Evolutionary conservation across 352 stramenopile genomes (phyloP).

Genomic region (Saprolegnia diclina): DNA sequence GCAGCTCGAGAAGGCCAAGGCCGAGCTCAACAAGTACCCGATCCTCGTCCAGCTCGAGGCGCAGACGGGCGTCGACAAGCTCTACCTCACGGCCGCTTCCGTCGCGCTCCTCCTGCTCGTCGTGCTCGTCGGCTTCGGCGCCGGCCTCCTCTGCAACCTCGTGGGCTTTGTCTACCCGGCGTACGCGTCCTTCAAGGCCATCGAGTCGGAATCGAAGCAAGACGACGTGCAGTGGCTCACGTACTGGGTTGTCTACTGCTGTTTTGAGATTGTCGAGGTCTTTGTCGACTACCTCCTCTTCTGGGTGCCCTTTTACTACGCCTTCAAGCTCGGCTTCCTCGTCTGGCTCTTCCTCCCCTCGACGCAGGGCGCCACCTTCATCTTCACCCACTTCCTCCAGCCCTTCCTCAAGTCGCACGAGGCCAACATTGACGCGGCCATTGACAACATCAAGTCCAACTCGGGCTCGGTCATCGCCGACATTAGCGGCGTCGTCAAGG

Average conservation of each 20-base stretch:
- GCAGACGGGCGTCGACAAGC: constrained; percentile 79
- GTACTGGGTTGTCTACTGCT: constrained; percentile 97
- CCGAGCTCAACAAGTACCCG: constrained; percentile 23
- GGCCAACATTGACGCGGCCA: constrained; percentile 73
- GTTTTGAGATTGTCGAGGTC: constrained; percentile 95
- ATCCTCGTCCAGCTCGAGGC: constrained; percentile 47
- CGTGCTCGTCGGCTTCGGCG: constrained; percentile 79
- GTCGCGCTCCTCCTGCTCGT: constrained; percentile 64
- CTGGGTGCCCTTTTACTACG: constrained; percentile 98
- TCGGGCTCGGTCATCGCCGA: constrained; percentile 71
- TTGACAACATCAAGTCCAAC: constrained; percentile 76
- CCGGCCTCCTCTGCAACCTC: constrained; percentile 77
- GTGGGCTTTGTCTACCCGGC: constrained; percentile 80
- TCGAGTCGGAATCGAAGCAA: constrained; percentile 69
- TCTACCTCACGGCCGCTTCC: constrained; percentile 72
- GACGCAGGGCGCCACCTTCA: constrained; percentile 91
- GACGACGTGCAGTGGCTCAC: constrained; percentile 89
- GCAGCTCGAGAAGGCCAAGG: constrained; percentile 25
- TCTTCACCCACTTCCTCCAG: constrained; percentile 92
- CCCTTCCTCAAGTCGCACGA: constrained; percentile 82
- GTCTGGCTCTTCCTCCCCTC: constrained; percentile 97
- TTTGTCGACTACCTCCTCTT: constrained; percentile 96
- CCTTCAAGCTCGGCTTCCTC: constrained; percentile 97
- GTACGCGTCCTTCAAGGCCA: constrained; percentile 81
- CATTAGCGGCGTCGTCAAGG: constrained; percentile 65